phyloP scores from a whole-genome alignment of 257 asterid genomes.

The Gentiana dahurica region DNA sequence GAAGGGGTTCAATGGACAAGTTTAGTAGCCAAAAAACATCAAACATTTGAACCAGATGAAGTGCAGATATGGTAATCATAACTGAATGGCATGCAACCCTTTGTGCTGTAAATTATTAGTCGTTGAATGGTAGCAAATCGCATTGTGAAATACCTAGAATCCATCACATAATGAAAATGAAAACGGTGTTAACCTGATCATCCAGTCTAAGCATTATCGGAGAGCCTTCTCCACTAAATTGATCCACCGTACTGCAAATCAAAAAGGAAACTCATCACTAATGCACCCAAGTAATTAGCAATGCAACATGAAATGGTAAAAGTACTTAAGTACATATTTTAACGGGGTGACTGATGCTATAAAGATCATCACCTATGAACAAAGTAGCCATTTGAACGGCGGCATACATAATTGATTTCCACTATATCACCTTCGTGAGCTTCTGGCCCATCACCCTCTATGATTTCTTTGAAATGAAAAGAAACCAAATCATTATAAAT shows the following conservation, averaged over 20 bases:
- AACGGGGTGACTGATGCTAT: too few species aligned
- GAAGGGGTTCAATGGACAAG: too few species aligned
- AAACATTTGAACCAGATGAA: too few species aligned
- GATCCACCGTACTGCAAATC: conserved; percentile 61
- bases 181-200: conserved; percentile 48
- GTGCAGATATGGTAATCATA: too few species aligned
- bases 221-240: conserved; percentile 76
- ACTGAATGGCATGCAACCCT: too few species aligned
- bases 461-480: conserved; percentile 40
- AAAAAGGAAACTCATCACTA: conserved; percentile 3
- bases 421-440: conserved; percentile 69
- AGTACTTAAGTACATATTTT: too few species aligned
- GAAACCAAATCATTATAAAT: not conserved
- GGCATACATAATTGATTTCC: conserved; percentile 79
- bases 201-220: conserved; percentile 62
- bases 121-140: too few species aligned
- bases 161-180: conserved; percentile 3
- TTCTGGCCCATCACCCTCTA: conserved; percentile 76
- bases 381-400: conserved; percentile 92
- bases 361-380: conserved; percentile 60
- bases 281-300: not conserved
- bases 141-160: too few species aligned
- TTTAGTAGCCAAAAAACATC: too few species aligned
- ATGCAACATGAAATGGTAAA: not conserved
- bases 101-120: too few species aligned